A percentile compares a stretch with the other conserved stretches of the same genome.
phyloP scores from a whole-genome alignment of 345 rosid genomes.

The Cardamine chenopodiifolia region DNA sequence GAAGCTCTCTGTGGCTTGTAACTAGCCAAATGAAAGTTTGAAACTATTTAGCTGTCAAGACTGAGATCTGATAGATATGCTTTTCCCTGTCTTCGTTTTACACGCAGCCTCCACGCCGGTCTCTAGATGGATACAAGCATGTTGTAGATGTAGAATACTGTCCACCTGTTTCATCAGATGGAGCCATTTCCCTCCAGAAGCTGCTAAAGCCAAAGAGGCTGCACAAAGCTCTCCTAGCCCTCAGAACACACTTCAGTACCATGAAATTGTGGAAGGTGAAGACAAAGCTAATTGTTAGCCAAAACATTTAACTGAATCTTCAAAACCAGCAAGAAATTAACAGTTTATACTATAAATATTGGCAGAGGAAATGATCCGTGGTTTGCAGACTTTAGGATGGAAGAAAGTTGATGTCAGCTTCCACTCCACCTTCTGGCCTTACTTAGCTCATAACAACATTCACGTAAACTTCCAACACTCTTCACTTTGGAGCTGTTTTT shows the following conservation, averaged over 20 bases:
- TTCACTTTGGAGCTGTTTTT: constrained; percentile 14
- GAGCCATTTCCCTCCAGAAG: constrained; percentile 89
- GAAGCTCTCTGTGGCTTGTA: background rate
- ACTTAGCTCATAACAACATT: constrained; percentile 93
- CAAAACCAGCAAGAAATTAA: background rate
- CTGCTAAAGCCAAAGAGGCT: constrained; percentile 84
- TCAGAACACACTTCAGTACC: constrained; percentile 68
- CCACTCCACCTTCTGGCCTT: constrained; percentile 91
- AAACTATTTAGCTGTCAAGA: constrained; percentile 10
- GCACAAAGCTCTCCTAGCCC: constrained; percentile 74
- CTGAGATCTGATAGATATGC: constrained; percentile 4
- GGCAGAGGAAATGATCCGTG: constrained; percentile 92
- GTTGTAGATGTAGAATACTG: constrained; percentile 91
- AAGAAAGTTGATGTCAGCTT: constrained; percentile 96
- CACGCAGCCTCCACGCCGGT: constrained; percentile 75
- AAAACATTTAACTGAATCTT: background rate
- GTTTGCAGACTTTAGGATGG: constrained; percentile 91
- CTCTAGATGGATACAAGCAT: constrained; percentile 95
- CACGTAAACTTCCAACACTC: constrained; percentile 51
- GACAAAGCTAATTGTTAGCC: background rate
- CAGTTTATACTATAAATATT: background rate
- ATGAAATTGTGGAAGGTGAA: constrained; percentile 90
- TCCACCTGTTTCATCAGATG: constrained; percentile 80
- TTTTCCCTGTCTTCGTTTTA: background rate
- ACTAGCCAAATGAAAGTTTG: background rate